Evolutionary conservation across 129 eudicot genomes (phyloP).

Genomic region (Gnaphalium uliginosum): DNA sequence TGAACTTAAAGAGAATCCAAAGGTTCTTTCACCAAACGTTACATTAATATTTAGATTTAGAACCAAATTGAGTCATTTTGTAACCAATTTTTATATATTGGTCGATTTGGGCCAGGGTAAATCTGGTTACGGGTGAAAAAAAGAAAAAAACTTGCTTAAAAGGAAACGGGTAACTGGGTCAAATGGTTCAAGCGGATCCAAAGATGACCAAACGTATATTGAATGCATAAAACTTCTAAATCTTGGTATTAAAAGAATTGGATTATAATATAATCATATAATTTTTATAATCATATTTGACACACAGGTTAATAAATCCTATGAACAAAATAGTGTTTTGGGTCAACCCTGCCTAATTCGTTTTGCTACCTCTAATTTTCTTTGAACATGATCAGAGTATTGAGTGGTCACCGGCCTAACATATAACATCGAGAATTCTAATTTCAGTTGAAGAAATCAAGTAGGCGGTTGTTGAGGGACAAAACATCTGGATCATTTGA

Average conservation of each 20-base stretch:
- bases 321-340: too few relatives aligned
- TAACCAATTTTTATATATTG: background rate
- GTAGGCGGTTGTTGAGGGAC: constrained; percentile 58
- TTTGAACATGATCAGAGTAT: background rate
- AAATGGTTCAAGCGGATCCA: background rate
- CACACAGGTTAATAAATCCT: background rate
- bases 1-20: constrained; percentile 81
- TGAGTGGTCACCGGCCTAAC: background rate
- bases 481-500: constrained; percentile 70
- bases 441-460: constrained; percentile 76
- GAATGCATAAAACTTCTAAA: background rate
- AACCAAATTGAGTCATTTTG: background rate
- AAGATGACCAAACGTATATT: background rate
- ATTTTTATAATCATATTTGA: too few relatives aligned
- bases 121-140: background rate
- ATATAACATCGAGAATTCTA: constrained; percentile 3
- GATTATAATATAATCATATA: too few relatives aligned
- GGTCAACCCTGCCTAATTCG: background rate
- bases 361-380: background rate
- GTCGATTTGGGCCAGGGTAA: background rate
- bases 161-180: background rate
- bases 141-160: background rate
- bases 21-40: constrained; percentile 46
- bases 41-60: background rate
- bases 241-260: too few relatives aligned